A percentile compares a stretch with the other conserved stretches of the same genome.
Evolutionary conservation across 176 grass and related monocot species (phyloP).

Genomic region (Lolium perenne): DNA sequence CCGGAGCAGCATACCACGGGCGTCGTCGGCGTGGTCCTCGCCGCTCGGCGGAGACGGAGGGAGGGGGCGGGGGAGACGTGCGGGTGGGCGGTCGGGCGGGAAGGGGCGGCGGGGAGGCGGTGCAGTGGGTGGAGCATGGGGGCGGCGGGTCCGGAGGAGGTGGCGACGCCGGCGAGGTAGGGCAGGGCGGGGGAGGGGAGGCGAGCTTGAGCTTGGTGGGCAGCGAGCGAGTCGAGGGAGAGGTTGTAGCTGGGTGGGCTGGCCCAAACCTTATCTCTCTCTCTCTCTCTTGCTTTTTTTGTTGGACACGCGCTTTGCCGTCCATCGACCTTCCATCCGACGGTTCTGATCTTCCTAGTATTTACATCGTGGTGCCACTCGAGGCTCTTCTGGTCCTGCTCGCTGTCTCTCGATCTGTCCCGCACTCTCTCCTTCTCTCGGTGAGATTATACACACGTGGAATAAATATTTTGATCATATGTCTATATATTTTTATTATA

Average conservation of each 20-base stretch:
- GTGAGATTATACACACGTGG: neutral
- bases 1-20: slow-evolving; percentile 29
- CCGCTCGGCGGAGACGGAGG: neutral
- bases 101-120: slow-evolving; percentile 6
- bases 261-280: slow-evolving; percentile 32
- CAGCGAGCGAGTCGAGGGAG: slow-evolving; percentile 19
- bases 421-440: neutral
- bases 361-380: neutral
- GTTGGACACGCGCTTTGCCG: slow-evolving; percentile 9
- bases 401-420: neutral
- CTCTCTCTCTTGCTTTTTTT: neutral
- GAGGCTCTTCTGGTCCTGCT: neutral
- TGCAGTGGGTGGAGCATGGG: slow-evolving; percentile 20
- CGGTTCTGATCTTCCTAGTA: neutral
- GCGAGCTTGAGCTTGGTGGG: slow-evolving; percentile 8
- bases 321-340: slow-evolving; percentile 17
- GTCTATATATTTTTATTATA: no score
- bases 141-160: neutral
- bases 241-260: slow-evolving; percentile 34
- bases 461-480: no score
- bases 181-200: neutral
- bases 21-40: slow-evolving; percentile 5
- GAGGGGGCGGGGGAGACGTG: neutral
- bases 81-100: slow-evolving; percentile 14
- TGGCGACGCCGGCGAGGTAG: slow-evolving; percentile 25